These are phyloP conservation scores for Boletus tomentosulus DNA, from an alignment of 768 basidiomycete genomes.

Conservation along the genomic window DNA sequence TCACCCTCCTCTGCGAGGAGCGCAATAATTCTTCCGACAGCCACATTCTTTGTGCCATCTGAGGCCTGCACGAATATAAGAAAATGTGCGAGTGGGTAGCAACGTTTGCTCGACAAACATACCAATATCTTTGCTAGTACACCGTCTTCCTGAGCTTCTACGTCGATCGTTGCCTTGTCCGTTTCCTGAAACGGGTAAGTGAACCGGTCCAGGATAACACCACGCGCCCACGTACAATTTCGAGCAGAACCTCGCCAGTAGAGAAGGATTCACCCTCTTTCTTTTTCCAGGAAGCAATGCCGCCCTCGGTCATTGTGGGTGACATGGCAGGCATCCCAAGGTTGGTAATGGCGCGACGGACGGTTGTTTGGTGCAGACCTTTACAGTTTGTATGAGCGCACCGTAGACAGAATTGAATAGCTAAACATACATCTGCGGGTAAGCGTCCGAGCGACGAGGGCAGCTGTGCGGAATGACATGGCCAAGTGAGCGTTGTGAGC, in stretches of 20 bases:
- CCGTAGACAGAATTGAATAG: neutral
- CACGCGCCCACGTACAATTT: conserved; percentile 60
- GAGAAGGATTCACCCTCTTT: conserved; percentile 75
- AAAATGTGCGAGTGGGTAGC: neutral
- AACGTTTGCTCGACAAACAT: conserved; percentile 23
- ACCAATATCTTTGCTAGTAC: conserved; percentile 91
- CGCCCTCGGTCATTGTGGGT: conserved; percentile 95
- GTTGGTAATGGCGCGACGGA: conserved; percentile 60
- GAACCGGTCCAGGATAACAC: neutral
- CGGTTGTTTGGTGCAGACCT: conserved; percentile 47
- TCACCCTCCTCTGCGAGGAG: conserved; percentile 95
- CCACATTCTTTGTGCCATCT: conserved; percentile 80
- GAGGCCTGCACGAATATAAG: conserved; percentile 41
- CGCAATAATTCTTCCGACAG: conserved; percentile 87
- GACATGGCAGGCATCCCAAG: conserved; percentile 97
- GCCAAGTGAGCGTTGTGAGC: neutral
- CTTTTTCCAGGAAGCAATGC: conserved; percentile 88
- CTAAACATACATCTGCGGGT: conserved; percentile 23
- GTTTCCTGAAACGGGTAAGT: conserved; percentile 59
- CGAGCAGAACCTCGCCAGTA: conserved; percentile 82
- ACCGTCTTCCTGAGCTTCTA: conserved; percentile 97
- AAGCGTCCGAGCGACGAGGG: conserved; percentile 11
- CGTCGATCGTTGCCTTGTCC: conserved; percentile 95
- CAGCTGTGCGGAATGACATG: conserved; percentile 15
- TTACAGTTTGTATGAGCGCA: conserved; percentile 4